Evolutionary conservation across 805 yeast species (phyloP), one percentile per base, ranked within the genome.

Genomic region (Saccharomycopsis olivae): DNA sequence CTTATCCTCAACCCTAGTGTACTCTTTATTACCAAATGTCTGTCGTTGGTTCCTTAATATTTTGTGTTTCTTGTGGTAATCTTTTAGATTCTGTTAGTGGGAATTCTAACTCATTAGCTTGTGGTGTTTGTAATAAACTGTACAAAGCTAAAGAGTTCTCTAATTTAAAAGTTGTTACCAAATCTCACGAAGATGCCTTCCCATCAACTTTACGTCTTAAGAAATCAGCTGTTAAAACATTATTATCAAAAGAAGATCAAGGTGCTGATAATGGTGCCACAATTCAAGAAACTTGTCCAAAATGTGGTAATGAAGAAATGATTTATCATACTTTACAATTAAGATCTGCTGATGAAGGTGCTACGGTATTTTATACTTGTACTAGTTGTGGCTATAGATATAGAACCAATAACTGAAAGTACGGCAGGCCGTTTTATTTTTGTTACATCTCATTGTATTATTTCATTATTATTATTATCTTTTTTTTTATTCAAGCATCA

Each of bases 261-360:
- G 27, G 21, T 24, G 48, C 33, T 19, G 94, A 79, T 45, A 96
- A 87, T 46, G 98, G 97, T 48, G 98, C 98, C 29, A 82, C 94
- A 10, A 92, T 92, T 59, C 83, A 88, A 59, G 99, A 92, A 60
- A 88, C 83, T 56, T 92, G 99, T 69, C 97, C 97, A n/a, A 77
- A 88, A 61, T 92, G 98, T 73, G 96, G 95, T 36, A 74, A 88
- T 61, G 96, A 92, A 56, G 96, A 92, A 61, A 94, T 94, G 98
- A 88, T 79, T 58, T 92, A 89, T 59, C 97, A 92, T 57, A 92
- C 98, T 3, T 67, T 92, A 51, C 99, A 92, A 62, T 71, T 92
- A 52, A 78, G 99, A 64, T 83, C 95, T 40, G 99, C 98, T 1
- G 99, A 92, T 70, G 99, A 92, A 71, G 99, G 98, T 71, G 95